These are phyloP conservation scores for Penicillium vulpinum DNA, from an alignment of 2,329 filamentous ascomycete genomes.

Conservation along the genomic window DNA sequence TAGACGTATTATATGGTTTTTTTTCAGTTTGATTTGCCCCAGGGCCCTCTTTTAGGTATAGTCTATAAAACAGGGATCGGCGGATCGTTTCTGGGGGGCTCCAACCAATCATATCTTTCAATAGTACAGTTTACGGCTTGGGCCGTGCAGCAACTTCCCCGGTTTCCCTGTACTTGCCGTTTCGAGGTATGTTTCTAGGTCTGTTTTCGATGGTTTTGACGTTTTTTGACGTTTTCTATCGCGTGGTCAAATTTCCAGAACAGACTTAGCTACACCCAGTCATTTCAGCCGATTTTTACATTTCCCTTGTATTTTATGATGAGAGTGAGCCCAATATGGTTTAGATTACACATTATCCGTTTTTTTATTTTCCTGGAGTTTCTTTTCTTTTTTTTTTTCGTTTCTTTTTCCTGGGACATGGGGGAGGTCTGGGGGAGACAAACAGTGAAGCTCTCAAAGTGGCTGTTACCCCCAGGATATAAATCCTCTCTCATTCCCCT, in stretches of 20 bases:
- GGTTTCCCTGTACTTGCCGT: slow-evolving; percentile 4
- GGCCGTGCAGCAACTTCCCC: slow-evolving; percentile 5
- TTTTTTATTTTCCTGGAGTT: not conserved
- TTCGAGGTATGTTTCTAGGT: no score
- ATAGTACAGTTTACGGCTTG: not conserved
- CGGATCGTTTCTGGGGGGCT: not conserved
- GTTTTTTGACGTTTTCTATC: no score
- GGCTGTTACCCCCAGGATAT: not conserved
- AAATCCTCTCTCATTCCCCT: not conserved
- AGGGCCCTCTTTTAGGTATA: no score
- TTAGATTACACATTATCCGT: not conserved
- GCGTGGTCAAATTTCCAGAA: not conserved
- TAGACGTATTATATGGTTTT: not conserved
- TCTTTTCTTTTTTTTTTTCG: not conserved
- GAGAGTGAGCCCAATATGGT: not conserved
- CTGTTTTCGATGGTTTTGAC: no score
- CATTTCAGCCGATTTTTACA: not conserved
- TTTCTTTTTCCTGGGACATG: not conserved
- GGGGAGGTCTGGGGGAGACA: not conserved
- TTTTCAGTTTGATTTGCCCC: not conserved
- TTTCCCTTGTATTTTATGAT: not conserved
- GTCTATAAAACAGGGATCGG: not conserved
- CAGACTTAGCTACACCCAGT: slow-evolving; percentile 5
- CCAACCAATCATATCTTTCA: not conserved
- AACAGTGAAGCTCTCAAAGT: not conserved